phyloP scores from a whole-genome alignment of 2,329 filamentous ascomycete genomes.

The Byssothecium circinans region DNA sequence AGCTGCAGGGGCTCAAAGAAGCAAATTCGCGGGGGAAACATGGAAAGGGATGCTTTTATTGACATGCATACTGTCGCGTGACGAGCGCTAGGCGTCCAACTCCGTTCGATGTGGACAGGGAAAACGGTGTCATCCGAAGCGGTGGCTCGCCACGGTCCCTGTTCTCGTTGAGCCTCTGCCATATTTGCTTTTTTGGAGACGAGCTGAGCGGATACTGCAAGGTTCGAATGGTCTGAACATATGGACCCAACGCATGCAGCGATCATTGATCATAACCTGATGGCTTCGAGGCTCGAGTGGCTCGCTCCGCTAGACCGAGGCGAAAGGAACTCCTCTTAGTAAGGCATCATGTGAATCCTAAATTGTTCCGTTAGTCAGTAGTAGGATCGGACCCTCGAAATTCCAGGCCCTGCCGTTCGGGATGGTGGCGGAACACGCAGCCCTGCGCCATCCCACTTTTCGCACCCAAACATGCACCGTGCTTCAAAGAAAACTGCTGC shows the following conservation, averaged over 20 bases:
- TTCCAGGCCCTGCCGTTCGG: not conserved
- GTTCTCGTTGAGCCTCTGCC: slow-evolving; percentile 13
- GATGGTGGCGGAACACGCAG: not conserved
- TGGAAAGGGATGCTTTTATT: too few species aligned
- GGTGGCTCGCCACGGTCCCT: slow-evolving; percentile 14
- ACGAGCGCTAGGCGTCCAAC: slow-evolving; percentile 11
- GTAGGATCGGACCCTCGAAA: not conserved
- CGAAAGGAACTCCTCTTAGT: too few species aligned
- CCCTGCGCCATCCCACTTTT: not conserved
- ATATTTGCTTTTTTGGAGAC: slow-evolving; percentile 17
- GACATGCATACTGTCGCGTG: slow-evolving; percentile 29
- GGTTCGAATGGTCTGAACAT: slow-evolving; percentile 4
- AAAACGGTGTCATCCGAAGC: slow-evolving; percentile 16
- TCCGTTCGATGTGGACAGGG: slow-evolving; percentile 9
- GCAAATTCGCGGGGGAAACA: slow-evolving; percentile 45
- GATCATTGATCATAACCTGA: not conserved
- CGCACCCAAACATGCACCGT: not conserved
- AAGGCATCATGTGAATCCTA: not conserved
- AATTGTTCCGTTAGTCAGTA: too few species aligned
- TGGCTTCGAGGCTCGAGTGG: slow-evolving; percentile 27
- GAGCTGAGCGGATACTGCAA: slow-evolving; percentile 16
- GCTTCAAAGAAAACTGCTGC: too few species aligned
- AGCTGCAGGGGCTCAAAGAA: slow-evolving; percentile 43
- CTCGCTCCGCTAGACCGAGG: slow-evolving; percentile 5
- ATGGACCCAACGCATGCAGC: not conserved